Percentiles rank a stretch among this genome's conserved stretches.
These are phyloP conservation scores for Mortierella sp. DNA, from an alignment of 371 early-diverging fungal genomes.

Conservation along the genomic window DNA sequence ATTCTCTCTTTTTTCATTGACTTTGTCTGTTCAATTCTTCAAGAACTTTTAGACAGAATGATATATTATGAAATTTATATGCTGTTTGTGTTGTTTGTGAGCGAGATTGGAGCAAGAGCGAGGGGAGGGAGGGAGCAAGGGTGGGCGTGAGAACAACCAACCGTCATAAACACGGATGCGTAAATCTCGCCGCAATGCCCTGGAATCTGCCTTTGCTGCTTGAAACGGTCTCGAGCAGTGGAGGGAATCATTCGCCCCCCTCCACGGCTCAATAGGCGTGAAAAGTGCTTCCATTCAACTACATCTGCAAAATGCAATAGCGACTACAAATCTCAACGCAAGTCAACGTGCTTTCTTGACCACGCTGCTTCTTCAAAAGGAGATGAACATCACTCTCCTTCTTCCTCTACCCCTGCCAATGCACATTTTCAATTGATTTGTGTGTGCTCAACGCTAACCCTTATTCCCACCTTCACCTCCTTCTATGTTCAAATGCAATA, in stretches of 20 bases:
- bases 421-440: not conserved
- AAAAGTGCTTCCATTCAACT: not conserved
- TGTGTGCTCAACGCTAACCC: not conserved
- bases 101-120: too few relatives aligned
- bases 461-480: not conserved
- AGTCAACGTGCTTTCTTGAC: not conserved
- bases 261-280: not conserved
- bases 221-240: not conserved
- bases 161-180: not conserved
- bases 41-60: not conserved
- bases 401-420: not conserved
- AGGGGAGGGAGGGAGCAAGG: not conserved
- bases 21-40: not conserved
- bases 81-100: not conserved
- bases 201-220: not conserved
- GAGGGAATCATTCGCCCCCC: not conserved
- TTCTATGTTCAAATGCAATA: conserved; percentile 14
- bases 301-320: too few relatives aligned
- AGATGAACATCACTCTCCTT: not conserved
- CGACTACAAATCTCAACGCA: too few relatives aligned
- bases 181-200: not conserved
- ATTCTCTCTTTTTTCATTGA: not conserved
- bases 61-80: not conserved
- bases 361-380: not conserved
- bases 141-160: conserved; percentile 6